Conservation (phyloP, 1,284 basidiomycete species). For the Coriolopsis trogii region DNA sequence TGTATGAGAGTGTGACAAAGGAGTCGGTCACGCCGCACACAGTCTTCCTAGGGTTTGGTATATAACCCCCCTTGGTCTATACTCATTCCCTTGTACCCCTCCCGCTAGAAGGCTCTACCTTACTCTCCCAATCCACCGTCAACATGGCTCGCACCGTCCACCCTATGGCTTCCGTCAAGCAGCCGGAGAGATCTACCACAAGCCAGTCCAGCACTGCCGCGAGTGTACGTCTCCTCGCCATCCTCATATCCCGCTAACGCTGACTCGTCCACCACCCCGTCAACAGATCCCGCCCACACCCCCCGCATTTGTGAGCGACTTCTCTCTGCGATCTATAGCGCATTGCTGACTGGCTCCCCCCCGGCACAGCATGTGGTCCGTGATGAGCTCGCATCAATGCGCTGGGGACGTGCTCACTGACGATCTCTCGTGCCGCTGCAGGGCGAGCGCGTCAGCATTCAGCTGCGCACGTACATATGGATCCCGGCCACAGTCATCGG, state of each 20-base stretch:
- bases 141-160: conserved; percentile 1
- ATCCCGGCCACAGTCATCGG: conserved; percentile 31
- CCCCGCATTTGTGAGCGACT: too few species aligned
- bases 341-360: neutral
- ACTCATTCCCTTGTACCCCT: neutral
- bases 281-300: too few species aligned
- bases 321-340: neutral
- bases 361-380: conserved; percentile 1
- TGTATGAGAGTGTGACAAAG: too few species aligned
- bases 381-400: neutral
- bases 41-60: too few species aligned
- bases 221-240: neutral
- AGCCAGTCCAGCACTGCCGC: neutral
- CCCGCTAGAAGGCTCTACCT: neutral
- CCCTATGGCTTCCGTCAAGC: neutral
- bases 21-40: too few species aligned
- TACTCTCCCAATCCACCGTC: neutral
- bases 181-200: neutral
- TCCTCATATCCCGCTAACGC: neutral
- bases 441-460: conserved; percentile 45
- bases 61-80: too few species aligned
- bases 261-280: neutral
- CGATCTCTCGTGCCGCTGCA: conserved; percentile 16
- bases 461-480: conserved; percentile 40
- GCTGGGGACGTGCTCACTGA: neutral